phyloP scores from a whole-genome alignment of 176 grass and related monocot genomes.

The Phragmites australis region DNA sequence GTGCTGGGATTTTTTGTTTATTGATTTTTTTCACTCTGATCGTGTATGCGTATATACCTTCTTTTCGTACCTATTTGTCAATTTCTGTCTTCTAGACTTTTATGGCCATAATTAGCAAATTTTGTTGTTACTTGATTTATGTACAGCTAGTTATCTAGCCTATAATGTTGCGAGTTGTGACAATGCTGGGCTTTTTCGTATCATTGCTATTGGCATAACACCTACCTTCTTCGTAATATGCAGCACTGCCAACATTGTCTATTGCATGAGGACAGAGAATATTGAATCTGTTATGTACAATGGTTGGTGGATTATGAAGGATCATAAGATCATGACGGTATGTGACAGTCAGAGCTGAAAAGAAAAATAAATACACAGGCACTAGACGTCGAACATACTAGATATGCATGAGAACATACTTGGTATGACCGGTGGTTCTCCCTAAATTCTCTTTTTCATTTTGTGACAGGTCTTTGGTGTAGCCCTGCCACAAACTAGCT shows the following conservation, averaged over 20 bases:
- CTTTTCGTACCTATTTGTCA: background rate
- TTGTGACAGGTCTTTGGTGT: background rate
- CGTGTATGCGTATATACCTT: background rate
- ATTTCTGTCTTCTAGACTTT: background rate
- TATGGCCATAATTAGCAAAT: background rate
- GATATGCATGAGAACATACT: background rate
- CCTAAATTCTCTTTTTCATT: background rate
- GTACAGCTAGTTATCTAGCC: background rate
- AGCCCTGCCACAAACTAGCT: background rate
- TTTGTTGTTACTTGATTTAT: background rate
- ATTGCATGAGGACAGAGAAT: conserved; percentile 57
- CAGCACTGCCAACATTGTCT: conserved; percentile 55
- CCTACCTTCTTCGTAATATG: background rate
- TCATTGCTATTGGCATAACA: background rate
- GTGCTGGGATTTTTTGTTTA: background rate
- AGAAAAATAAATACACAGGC: background rate
- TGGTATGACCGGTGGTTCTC: background rate
- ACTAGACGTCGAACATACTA: background rate
- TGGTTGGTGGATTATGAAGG: conserved; percentile 54
- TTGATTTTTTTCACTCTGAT: background rate
- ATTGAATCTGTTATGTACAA: conserved; percentile 67
- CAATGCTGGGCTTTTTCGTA: background rate
- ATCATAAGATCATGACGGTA: conserved; percentile 54
- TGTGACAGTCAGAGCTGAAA: background rate
- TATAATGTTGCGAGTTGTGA: background rate